Conservation (phyloP, 768 basidiomycete species). For the Calvatia gigantea region DNA sequence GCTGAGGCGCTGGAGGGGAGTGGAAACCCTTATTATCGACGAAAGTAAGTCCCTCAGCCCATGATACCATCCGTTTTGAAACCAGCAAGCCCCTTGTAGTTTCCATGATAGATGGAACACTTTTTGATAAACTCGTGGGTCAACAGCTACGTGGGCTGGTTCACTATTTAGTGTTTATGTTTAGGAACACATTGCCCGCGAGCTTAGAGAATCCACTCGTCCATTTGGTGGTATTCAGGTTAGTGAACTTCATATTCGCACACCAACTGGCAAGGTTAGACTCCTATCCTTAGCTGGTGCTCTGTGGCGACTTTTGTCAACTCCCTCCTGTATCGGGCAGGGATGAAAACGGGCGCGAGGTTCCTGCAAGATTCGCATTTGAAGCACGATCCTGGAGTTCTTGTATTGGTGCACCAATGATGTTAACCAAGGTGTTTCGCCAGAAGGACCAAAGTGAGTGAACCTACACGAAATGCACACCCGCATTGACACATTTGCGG, state of each 20-base stretch:
- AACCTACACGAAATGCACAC: not conserved
- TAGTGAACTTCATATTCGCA: not conserved
- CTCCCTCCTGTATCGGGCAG: conserved; percentile 73
- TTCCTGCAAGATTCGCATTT: conserved; percentile 67
- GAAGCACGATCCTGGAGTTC: conserved; percentile 71
- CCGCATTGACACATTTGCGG: not conserved
- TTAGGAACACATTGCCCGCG: conserved; percentile 62
- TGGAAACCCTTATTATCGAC: conserved; percentile 73
- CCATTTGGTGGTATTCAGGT: conserved; percentile 92
- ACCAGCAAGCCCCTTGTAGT: conserved; percentile 39
- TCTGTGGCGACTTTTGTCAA: conserved; percentile 91
- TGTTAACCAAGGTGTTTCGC: conserved; percentile 75
- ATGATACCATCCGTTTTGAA: not conserved
- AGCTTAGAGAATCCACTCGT: conserved; percentile 41
- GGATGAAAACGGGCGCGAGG: conserved; percentile 42
- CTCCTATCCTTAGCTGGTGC: conserved; percentile 50
- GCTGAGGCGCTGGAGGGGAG: conserved; percentile 59
- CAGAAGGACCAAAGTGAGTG: conserved; percentile 73
- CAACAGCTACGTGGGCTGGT: not conserved
- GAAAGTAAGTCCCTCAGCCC: conserved; percentile 57
- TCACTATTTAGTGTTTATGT: conserved; percentile 25
- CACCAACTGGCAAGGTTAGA: not conserved
- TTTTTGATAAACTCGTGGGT: conserved; percentile 79
- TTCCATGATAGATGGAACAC: conserved; percentile 80
- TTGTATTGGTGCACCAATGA: conserved; percentile 55